A percentile compares a stretch with the other conserved stretches of the same genome.
Evolutionary conservation across 1,139 yeast genomes (phyloP).

Genomic region (Geotrichum carabidarum): DNA sequence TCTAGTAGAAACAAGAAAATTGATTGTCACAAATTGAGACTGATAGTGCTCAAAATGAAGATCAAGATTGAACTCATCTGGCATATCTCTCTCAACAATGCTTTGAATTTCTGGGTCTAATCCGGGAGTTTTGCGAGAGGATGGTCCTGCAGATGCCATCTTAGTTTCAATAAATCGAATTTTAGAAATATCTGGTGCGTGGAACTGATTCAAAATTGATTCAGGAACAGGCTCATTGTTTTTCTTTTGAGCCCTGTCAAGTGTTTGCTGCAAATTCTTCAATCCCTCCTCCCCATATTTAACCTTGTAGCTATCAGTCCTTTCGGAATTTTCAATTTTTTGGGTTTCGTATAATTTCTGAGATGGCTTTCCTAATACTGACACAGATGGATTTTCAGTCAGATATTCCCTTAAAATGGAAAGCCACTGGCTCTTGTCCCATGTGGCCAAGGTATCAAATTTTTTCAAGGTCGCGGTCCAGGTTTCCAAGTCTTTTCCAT

Average conservation of each 20-base stretch:
- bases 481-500: slow-evolving; percentile 53
- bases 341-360: slow-evolving; percentile 50
- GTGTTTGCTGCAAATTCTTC: slow-evolving; percentile 43
- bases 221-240: slow-evolving; percentile 77
- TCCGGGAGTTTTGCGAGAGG: slow-evolving; percentile 26
- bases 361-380: slow-evolving; percentile 77
- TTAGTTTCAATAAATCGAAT: slow-evolving; percentile 69
- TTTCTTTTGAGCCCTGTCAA: slow-evolving; percentile 57
- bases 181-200: slow-evolving; percentile 67
- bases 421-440: slow-evolving; percentile 71
- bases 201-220: slow-evolving; percentile 53
- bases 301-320: slow-evolving; percentile 47
- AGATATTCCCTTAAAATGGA: slow-evolving; percentile 50
- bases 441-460: slow-evolving; percentile 52
- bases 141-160: slow-evolving; percentile 51
- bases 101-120: slow-evolving; percentile 29
- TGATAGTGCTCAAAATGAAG: slow-evolving; percentile 74
- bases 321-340: slow-evolving; percentile 49
- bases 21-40: slow-evolving; percentile 74
- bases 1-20: slow-evolving; percentile 59
- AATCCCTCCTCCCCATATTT: slow-evolving; percentile 61
- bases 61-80: slow-evolving; percentile 56
- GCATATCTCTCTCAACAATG: slow-evolving; percentile 37
- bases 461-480: slow-evolving; percentile 56
- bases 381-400: slow-evolving; percentile 61